These are phyloP conservation scores for Mortierella sp. DNA, from an alignment of 371 early-diverging fungal genomes.

Conservation along the genomic window DNA sequence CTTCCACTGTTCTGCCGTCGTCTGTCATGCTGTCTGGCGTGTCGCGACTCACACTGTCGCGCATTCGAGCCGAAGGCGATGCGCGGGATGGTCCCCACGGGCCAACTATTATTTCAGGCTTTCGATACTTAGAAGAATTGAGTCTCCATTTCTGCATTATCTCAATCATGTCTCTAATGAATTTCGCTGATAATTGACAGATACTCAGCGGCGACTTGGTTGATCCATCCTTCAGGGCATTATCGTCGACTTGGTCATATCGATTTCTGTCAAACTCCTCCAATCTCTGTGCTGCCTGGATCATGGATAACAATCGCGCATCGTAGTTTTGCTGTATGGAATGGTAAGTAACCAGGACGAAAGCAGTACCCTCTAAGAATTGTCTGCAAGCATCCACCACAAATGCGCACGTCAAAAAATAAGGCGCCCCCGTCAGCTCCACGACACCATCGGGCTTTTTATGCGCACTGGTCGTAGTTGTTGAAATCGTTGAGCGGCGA, in stretches of 20 bases:
- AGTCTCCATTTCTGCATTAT: conserved; percentile 32
- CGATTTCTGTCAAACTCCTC: conserved; percentile 25
- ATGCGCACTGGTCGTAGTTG: background rate
- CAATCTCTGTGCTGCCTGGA: conserved; percentile 34
- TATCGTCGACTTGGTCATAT: conserved; percentile 1
- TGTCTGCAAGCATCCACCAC: conserved; percentile 27
- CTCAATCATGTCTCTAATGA: conserved; percentile 18
- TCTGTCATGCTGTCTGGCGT: background rate
- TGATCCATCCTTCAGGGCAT: background rate
- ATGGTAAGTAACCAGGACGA: conserved; percentile 19
- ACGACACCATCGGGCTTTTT: conserved; percentile 1
- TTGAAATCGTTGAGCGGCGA: conserved; percentile 15
- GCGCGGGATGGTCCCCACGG: background rate
- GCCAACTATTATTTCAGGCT: background rate
- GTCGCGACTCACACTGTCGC: background rate
- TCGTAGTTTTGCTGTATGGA: conserved; percentile 13
- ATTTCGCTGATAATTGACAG: conserved; percentile 13
- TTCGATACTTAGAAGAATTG: conserved; percentile 16
- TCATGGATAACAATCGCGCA: conserved; percentile 18
- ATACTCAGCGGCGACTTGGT: conserved; percentile 11
- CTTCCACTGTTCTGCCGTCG: background rate
- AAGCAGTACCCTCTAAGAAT: conserved; percentile 27
- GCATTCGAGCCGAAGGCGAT: background rate
- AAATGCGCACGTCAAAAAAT: conserved; percentile 25
- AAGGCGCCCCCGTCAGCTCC: conserved; percentile 26